Base-by-base conservation (phyloP, 306 rosid genomes). In the Arachis hypogaea region DNA sequence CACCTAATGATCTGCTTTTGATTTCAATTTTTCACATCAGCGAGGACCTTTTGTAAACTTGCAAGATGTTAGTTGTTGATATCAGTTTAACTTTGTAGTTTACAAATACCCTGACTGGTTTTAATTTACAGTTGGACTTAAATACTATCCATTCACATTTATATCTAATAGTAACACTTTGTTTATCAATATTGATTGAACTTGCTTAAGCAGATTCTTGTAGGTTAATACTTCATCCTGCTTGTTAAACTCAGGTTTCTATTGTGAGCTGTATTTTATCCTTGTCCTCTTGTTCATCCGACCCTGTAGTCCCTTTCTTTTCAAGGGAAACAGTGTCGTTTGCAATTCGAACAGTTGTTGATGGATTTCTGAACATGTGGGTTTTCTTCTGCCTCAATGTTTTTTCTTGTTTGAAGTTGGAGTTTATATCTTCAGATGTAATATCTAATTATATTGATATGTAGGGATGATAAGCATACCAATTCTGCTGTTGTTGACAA, bases 351-450 rank as follows among this genome's bases (percentile, higher is more conserved):
- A 89, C 93, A 58, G 86, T 91, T 76, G 94, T 93, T 77, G 98
- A 93, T 72, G 98, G 98, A 73, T 93, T 93, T 78, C 58, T 93
- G 82, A 91, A 93, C 77, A 82, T 43, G 97, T 93, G 66, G 72
- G 81, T 73, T 85, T 42, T 71, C 66, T 66, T 82, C 33, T 56
- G 71, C 58, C 66, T 68, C 51, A 56, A 12, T 66, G 42, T 10
- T 58, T 49, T 47, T 49, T 49, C 52, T 41, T 52, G 12, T 71
- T 63, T 36, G 22, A 18, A 16, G 60, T 52, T 65, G 14, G 46
- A 54, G 29, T 36, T 14, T 68, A 52, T 77, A 50, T 73, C 67
- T 63, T 80, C 68, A 66, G 61, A 50, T 64, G 62, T 75, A 59
- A 58, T 65, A n/a, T 76, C 28, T 36, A 64, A 73, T 74, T 75